Evolutionary conservation across 2,329 filamentous ascomycete genomes (phyloP).

Genomic region (Neopestalotiopsis sp.): DNA sequence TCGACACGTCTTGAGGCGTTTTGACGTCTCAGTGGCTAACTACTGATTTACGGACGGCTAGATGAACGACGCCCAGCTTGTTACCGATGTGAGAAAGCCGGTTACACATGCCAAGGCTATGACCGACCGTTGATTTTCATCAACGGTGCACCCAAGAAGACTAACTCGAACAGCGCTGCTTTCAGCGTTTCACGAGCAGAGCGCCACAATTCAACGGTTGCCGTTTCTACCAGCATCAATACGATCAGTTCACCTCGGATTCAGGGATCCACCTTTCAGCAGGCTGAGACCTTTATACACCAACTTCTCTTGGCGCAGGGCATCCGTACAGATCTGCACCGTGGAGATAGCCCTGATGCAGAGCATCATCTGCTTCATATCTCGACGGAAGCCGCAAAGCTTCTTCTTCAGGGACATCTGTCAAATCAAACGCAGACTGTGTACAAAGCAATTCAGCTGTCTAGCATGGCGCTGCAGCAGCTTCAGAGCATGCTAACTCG

Average conservation of each 20-base stretch:
- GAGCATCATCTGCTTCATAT: background rate
- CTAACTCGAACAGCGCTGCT: background rate
- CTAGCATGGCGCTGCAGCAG: background rate
- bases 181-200: background rate
- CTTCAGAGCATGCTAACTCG: background rate
- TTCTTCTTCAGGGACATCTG: background rate
- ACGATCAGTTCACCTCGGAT: background rate
- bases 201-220: background rate
- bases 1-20: too few species aligned
- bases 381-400: background rate
- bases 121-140: background rate
- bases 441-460: background rate
- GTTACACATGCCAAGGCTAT: background rate
- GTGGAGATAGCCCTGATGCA: background rate
- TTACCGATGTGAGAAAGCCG: background rate
- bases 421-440: background rate
- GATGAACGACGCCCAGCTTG: background rate
- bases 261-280: background rate
- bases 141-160: background rate
- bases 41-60: background rate
- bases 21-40: too few species aligned
- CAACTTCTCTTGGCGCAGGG: background rate
- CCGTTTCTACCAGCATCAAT: background rate
- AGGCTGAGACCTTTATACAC: background rate
- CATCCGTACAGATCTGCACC: background rate